A percentile compares a stretch with the other conserved stretches of the same genome.
phyloP scores from a whole-genome alignment of 257 asterid genomes.

The Paulownia fortunei region DNA sequence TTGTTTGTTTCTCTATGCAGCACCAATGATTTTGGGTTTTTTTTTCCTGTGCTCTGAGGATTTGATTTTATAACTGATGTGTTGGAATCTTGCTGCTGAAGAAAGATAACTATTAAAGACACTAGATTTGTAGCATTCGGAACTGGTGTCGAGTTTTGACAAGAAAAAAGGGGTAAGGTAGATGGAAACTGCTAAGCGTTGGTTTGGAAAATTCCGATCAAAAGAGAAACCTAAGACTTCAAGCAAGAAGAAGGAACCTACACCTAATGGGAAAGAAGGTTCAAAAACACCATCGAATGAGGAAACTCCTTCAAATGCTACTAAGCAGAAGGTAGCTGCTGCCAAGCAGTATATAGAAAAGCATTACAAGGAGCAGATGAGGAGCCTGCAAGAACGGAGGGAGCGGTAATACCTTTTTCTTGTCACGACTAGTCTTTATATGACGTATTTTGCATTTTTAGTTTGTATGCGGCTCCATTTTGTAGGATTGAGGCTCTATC shows the following conservation, averaged over 20 bases:
- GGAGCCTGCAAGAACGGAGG: slow-evolving; percentile 86
- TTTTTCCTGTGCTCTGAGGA: slow-evolving; percentile 32
- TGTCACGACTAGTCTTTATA: neutral
- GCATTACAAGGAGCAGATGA: slow-evolving; percentile 98
- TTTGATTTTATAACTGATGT: slow-evolving; percentile 44
- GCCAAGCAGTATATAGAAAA: slow-evolving; percentile 97
- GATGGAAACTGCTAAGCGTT: slow-evolving; percentile 82
- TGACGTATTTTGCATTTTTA: slow-evolving; percentile 1
- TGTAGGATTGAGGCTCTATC: neutral
- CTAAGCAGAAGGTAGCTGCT: slow-evolving; percentile 93
- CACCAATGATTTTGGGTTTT: slow-evolving; percentile 15
- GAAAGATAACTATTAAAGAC: slow-evolving; percentile 28
- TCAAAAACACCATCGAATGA: slow-evolving; percentile 57
- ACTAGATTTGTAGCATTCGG: slow-evolving; percentile 32
- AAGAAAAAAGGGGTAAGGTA: slow-evolving; percentile 29
- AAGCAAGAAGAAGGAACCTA: slow-evolving; percentile 66
- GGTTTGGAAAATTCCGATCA: slow-evolving; percentile 60
- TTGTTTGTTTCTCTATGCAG: slow-evolving; percentile 44
- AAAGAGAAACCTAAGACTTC: slow-evolving; percentile 76
- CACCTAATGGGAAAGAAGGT: slow-evolving; percentile 64
- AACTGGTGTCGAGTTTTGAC: slow-evolving; percentile 32
- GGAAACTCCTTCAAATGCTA: slow-evolving; percentile 85
- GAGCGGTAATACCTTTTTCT: slow-evolving; percentile 65
- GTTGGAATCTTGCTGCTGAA: slow-evolving; percentile 40
- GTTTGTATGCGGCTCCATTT: neutral